Evolutionary conservation across 106 monocot species (phyloP).

Genomic region (Ottelia alismoides): DNA sequence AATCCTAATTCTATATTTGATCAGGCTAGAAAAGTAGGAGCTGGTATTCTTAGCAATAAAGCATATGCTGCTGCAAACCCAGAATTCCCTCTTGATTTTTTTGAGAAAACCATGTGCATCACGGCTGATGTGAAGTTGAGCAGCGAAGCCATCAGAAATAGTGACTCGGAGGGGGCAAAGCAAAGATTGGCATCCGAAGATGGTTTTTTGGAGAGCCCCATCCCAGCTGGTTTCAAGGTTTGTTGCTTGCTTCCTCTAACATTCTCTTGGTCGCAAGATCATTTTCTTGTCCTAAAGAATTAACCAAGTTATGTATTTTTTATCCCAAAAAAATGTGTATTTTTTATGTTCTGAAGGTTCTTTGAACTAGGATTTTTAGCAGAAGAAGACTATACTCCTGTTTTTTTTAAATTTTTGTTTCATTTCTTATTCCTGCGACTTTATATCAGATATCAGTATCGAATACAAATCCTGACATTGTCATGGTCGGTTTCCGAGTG

Average conservation of each 20-base stretch:
- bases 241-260: not conserved
- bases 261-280: not conserved
- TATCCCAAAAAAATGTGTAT: too few relatives aligned
- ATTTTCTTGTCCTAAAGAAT: too few relatives aligned
- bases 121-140: conserved; percentile 67
- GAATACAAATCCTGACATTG: conserved; percentile 83
- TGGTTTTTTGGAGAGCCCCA: conserved; percentile 82
- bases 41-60: conserved; percentile 63
- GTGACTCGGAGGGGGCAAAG: conserved; percentile 80
- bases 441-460: conserved; percentile 55
- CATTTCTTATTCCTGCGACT: not conserved
- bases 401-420: not conserved
- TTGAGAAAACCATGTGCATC: conserved; percentile 93
- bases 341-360: too few relatives aligned
- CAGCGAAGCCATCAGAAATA: conserved; percentile 59
- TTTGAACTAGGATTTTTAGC: too few relatives aligned
- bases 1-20: conserved; percentile 27
- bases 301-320: too few relatives aligned
- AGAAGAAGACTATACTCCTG: too few relatives aligned
- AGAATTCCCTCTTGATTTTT: conserved; percentile 96
- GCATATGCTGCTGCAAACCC: conserved; percentile 53
- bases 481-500: conserved; percentile 91
- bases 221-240: conserved; percentile 87
- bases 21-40: conserved; percentile 68
- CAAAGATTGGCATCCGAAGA: conserved; percentile 87